Evolutionary conservation across 1,284 basidiomycete species (phyloP), one percentile per base, ranked within the genome.

Genomic region (Moesziomyces antarcticus): DNA sequence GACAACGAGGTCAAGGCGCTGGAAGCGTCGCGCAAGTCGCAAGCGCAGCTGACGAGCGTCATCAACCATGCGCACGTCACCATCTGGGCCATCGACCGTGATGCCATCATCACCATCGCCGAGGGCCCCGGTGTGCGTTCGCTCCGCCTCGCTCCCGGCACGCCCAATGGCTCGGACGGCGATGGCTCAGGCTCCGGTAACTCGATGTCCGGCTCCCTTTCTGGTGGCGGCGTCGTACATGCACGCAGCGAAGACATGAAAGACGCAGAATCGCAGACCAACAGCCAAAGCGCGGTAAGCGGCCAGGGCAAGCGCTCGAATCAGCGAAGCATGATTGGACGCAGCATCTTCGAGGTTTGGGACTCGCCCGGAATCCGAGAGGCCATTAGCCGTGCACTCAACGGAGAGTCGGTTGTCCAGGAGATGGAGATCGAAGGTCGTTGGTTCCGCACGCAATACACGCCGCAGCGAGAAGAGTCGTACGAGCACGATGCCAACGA

Each of bases 21-120:
- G 20, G 73, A 77, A 41, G 69, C 67, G 13, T 75, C 72, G 40
- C 69, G 79, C 53, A 75, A 79, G 48, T 57, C 76, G 13, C 79
- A 81, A 42, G 68, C 68, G 3, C 78, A 79, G 56, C 73, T 81
- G 20, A 75, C 79, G 13, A 80, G 72, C 46, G 78, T 81, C 54
- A 78, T 81, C 69, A 79, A 81, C 49, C 79, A 81, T 49, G 79
- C 79, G 1, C 75, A 77, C 56, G 79, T 81, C 51, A 81, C 79
- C 41, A 72, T 81, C 51, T 81, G 79, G 79, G 59, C 79, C 45
- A 75, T 80, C 41, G 78, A 81, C 42, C 55, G 51, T n/a, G 70
- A 81, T 16, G 68, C 73, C 43, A 61, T 64, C 50, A 79, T 81
- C 51, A 78, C 77, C 22, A 67, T 81, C 35, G 79, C 79, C 25